Percentiles rank a stretch among this genome's conserved stretches.
Evolutionary conservation across 768 basidiomycete species (phyloP).

Genomic region (Gloeophyllum trabeum): DNA sequence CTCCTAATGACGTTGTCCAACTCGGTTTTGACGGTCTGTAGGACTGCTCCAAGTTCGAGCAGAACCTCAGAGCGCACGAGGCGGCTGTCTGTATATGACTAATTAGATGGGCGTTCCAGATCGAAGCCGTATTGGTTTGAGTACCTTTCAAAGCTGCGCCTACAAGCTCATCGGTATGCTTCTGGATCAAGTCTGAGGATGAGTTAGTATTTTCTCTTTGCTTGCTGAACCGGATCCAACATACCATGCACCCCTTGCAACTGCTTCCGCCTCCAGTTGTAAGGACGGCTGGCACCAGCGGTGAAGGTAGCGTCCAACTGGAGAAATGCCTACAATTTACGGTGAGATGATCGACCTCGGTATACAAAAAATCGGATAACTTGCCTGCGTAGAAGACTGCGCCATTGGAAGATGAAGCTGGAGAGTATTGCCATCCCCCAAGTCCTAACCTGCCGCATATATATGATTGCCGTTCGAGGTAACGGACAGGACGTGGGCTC

Average conservation of each 20-base stretch:
- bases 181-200: slow-evolving; percentile 2
- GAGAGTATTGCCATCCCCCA: not conserved
- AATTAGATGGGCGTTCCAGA: no score
- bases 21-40: not conserved
- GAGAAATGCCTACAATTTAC: not conserved
- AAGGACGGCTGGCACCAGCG: slow-evolving; percentile 3
- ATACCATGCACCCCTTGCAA: slow-evolving; percentile 4
- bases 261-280: slow-evolving; percentile 3
- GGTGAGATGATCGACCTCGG: not conserved
- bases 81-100: slow-evolving; percentile 4
- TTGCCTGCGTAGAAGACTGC: not conserved
- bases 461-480: not conserved
- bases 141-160: not conserved
- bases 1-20: not conserved
- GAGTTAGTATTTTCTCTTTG: no score
- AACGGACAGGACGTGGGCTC: no score
- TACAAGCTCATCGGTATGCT: not conserved
- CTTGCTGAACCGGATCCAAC: no score
- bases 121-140: no score
- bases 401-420: not conserved
- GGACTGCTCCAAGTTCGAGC: slow-evolving; percentile 1
- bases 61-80: slow-evolving; percentile 1
- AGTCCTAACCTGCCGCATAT: not conserved
- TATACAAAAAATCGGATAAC: not conserved
- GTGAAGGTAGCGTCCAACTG: not conserved